Evolutionary conservation across 352 stramenopile species (phyloP).

Genomic region (Globisporangium solare): DNA sequence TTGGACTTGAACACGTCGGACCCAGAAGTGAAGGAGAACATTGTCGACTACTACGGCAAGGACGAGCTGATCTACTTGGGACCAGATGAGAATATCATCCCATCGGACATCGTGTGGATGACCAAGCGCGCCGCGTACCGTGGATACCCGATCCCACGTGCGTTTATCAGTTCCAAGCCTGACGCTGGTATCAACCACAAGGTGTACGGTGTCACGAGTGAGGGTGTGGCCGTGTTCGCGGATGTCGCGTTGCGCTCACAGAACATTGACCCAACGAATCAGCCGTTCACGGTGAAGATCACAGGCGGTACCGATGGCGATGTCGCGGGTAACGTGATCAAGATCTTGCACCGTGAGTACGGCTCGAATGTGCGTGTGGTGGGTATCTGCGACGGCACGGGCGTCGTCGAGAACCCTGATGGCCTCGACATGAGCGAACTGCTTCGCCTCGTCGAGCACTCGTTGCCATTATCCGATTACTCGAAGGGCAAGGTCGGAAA

Average conservation of each 20-base stretch:
- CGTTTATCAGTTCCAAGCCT: conserved; percentile 84
- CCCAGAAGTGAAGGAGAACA: conserved; percentile 63
- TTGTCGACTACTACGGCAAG: conserved; percentile 77
- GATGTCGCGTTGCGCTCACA: conserved; percentile 72
- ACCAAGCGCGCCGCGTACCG: conserved; percentile 77
- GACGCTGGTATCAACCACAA: conserved; percentile 86
- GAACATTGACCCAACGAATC: conserved; percentile 67
- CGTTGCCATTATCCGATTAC: conserved; percentile 85
- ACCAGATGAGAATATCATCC: conserved; percentile 82
- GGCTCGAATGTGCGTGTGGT: conserved; percentile 93
- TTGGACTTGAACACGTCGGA: conserved; percentile 78
- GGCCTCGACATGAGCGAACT: conserved; percentile 94
- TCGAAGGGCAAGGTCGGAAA: conserved; percentile 38
- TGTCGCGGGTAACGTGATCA: conserved; percentile 97
- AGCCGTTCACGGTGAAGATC: conserved; percentile 81
- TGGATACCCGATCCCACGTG: conserved; percentile 73
- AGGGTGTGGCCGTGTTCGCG: conserved; percentile 78
- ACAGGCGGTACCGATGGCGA: conserved; percentile 97
- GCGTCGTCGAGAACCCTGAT: conserved; percentile 93
- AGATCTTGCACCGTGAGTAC: conserved; percentile 94
- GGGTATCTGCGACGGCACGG: conserved; percentile 88
- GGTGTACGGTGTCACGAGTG: conserved; percentile 81
- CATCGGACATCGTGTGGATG: conserved; percentile 77
- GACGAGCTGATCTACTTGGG: conserved; percentile 83
- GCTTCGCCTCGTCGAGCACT: conserved; percentile 90